These are phyloP conservation scores for Apiotrichum porosum DNA, from an alignment of 1,284 basidiomycete species.

Conservation along the genomic window DNA sequence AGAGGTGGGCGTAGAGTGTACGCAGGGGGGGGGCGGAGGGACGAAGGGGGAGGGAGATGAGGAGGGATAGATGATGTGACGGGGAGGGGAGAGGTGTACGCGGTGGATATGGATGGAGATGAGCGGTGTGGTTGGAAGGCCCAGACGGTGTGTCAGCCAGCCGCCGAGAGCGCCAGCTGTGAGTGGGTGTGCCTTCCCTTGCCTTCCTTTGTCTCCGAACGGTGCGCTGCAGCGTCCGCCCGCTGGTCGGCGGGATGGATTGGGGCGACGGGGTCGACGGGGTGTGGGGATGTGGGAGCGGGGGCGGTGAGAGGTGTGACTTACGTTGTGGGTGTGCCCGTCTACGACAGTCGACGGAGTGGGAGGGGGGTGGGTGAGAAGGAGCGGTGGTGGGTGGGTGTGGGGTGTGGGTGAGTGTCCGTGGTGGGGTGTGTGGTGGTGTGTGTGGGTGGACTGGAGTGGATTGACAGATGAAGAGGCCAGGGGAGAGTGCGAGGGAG, in stretches of 20 bases:
- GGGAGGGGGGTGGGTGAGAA: background rate
- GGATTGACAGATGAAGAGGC: background rate
- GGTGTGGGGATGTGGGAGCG: background rate
- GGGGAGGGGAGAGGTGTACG: background rate
- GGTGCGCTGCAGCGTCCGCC: no score
- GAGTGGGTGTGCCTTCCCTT: no score
- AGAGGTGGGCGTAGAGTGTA: no score
- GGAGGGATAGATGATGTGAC: background rate
- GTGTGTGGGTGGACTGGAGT: background rate
- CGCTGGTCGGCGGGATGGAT: no score
- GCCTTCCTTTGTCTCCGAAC: no score
- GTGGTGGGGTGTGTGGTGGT: conserved; percentile 1
- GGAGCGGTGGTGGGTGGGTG: background rate
- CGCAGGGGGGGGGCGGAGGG: no score
- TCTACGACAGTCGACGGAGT: background rate
- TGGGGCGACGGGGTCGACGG: background rate
- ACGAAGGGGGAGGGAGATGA: background rate
- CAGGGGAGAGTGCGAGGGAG: background rate
- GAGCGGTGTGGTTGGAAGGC: no score
- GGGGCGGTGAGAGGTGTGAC: background rate
- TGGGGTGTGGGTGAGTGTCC: no score
- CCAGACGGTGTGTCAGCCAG: no score
- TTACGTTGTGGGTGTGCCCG: no score
- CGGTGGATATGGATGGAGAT: conserved; percentile 1
- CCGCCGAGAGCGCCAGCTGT: no score